Percentiles rank a stretch among this genome's conserved stretches.
These are phyloP conservation scores for Plasmopara halstedii DNA, from an alignment of 352 stramenopile genomes.

Conservation along the genomic window DNA sequence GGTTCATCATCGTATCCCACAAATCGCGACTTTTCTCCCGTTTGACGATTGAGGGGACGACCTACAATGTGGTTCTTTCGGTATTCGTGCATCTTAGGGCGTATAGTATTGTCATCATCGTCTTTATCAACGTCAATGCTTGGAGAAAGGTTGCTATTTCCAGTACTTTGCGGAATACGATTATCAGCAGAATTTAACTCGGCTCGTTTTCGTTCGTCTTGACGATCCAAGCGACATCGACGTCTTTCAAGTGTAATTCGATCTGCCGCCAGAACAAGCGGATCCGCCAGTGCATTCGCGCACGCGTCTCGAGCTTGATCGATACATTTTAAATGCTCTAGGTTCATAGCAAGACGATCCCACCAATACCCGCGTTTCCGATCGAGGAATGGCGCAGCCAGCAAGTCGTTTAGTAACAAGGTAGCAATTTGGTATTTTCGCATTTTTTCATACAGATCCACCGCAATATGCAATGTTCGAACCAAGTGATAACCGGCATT, in stretches of 20 bases:
- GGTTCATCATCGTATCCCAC: constrained; percentile 83
- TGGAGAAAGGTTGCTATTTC: constrained; percentile 8
- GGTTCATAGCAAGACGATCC: constrained; percentile 61
- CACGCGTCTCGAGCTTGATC: constrained; percentile 43
- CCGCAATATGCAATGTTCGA: constrained; percentile 46
- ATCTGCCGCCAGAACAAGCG: constrained; percentile 44
- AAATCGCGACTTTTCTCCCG: constrained; percentile 76
- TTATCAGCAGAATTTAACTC: constrained; percentile 10
- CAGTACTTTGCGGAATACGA: constrained; percentile 11
- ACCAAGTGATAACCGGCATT: constrained; percentile 66
- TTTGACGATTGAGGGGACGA: constrained; percentile 65
- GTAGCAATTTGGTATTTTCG: constrained; percentile 64
- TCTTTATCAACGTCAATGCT: not conserved
- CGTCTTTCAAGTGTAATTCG: constrained; percentile 47
- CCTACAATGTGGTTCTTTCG: constrained; percentile 46
- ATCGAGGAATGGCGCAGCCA: constrained; percentile 41
- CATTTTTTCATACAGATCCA: constrained; percentile 66
- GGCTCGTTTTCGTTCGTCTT: constrained; percentile 8
- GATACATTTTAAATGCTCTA: constrained; percentile 61
- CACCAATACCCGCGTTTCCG: constrained; percentile 72
- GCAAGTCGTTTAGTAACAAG: constrained; percentile 55
- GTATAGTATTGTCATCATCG: constrained; percentile 8
- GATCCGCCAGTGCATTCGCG: constrained; percentile 45
- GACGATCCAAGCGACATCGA: constrained; percentile 35
- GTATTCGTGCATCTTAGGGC: constrained; percentile 22